phyloP scores from a whole-genome alignment of 345 rosid species.

The Lumnitzera littorea region DNA sequence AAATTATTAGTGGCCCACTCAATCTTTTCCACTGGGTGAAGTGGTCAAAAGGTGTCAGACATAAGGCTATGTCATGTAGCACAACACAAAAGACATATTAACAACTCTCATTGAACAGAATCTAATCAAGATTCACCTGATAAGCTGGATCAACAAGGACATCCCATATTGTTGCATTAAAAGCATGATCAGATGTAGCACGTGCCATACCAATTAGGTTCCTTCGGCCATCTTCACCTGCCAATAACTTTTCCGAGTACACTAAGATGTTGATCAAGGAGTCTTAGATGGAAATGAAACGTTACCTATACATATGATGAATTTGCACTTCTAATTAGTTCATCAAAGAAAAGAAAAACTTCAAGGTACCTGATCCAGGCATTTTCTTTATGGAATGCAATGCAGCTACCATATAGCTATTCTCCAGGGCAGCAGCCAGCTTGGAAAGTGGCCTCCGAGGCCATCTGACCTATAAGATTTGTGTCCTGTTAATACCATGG shows the following conservation, averaged over 20 bases:
- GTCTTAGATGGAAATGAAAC: slow-evolving; percentile 24
- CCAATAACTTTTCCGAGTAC: slow-evolving; percentile 89
- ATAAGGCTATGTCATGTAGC: no score
- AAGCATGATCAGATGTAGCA: slow-evolving; percentile 96
- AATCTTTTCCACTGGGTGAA: no score
- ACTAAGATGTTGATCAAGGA: slow-evolving; percentile 79
- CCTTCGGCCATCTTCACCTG: slow-evolving; percentile 69
- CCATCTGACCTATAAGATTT: slow-evolving; percentile 73
- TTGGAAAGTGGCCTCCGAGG: slow-evolving; percentile 84
- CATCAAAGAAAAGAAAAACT: background rate
- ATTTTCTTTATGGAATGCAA: slow-evolving; percentile 60
- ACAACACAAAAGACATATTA: no score
- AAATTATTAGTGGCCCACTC: no score
- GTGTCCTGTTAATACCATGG: background rate
- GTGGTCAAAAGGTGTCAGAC: no score
- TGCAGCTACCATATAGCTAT: slow-evolving; percentile 93
- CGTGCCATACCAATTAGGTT: slow-evolving; percentile 97
- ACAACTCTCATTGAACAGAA: background rate
- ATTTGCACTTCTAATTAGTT: slow-evolving; percentile 2
- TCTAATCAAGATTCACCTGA: slow-evolving; percentile 46
- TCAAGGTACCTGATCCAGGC: slow-evolving; percentile 55
- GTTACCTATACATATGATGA: slow-evolving; percentile 2
- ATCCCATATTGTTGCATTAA: slow-evolving; percentile 99
- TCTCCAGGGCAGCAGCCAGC: slow-evolving; percentile 81
- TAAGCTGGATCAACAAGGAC: slow-evolving; percentile 94